These are phyloP conservation scores for Neonothopanus nambi DNA, from an alignment of 1,284 basidiomycete genomes.

Conservation along the genomic window DNA sequence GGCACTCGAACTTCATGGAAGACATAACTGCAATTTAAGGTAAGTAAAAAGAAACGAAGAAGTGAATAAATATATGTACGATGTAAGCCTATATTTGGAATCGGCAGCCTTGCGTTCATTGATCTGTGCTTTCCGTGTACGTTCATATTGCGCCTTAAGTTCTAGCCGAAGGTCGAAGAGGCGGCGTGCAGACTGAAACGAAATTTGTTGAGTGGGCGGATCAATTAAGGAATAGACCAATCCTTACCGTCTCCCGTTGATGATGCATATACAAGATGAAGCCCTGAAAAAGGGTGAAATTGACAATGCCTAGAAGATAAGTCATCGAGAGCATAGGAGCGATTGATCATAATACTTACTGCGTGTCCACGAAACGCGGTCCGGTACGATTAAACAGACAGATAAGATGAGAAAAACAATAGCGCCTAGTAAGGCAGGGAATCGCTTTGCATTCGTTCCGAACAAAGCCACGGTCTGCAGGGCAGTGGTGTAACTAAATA, in stretches of 20 bases:
- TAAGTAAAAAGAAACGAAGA: not conserved
- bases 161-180: conserved; percentile 46
- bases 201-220: conserved; percentile 1
- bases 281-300: conserved; percentile 56
- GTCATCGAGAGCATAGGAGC: not conserved
- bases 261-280: conserved; percentile 61
- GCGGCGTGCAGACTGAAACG: conserved; percentile 41
- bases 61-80: conserved; percentile 31
- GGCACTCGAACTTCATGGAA: conserved; percentile 86
- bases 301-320: conserved; percentile 42
- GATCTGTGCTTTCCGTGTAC: conserved; percentile 74
- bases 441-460: conserved; percentile 59
- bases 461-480: conserved; percentile 69
- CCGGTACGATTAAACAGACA: conserved; percentile 45
- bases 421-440: conserved; percentile 53
- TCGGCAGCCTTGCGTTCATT: conserved; percentile 72
- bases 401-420: conserved; percentile 48
- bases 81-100: conserved; percentile 70
- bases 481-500: conserved; percentile 56
- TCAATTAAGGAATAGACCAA: not conserved
- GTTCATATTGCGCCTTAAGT: conserved; percentile 73
- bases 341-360: conserved; percentile 31
- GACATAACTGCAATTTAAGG: conserved; percentile 50
- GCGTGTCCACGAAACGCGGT: conserved; percentile 39
- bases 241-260: conserved; percentile 44